phyloP scores from a whole-genome alignment of 192 early-diverging fungal genomes.

The Coemansia sp. region DNA sequence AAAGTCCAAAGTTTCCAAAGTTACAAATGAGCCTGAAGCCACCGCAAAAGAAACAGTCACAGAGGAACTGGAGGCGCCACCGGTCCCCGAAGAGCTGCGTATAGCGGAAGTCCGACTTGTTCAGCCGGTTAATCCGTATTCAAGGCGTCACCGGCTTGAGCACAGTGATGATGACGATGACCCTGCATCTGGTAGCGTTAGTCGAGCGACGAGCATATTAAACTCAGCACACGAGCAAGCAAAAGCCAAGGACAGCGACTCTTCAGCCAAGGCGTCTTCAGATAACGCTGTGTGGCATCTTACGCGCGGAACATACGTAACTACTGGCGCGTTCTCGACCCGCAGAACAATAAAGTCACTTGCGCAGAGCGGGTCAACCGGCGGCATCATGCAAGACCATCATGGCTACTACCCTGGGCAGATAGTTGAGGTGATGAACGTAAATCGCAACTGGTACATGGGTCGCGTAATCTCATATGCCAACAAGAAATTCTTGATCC shows the following conservation, averaged over 20 bases:
- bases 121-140: constrained; percentile 36
- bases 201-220: not conserved
- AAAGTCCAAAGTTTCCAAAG: not conserved
- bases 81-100: constrained; percentile 32
- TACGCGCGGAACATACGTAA: constrained; percentile 39
- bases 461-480: constrained; percentile 47
- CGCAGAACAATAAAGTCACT: constrained; percentile 46
- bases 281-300: constrained; percentile 38
- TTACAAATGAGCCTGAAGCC: not conserved
- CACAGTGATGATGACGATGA: constrained; percentile 7
- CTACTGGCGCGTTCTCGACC: constrained; percentile 51
- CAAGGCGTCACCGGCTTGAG: constrained; percentile 12
- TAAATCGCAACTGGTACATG: constrained; percentile 46
- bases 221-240: not conserved
- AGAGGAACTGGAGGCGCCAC: constrained; percentile 9
- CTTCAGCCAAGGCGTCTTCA: constrained; percentile 1
- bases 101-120: constrained; percentile 31
- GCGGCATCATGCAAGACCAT: constrained; percentile 52
- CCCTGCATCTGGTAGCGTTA: not conserved
- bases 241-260: not conserved
- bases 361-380: constrained; percentile 43
- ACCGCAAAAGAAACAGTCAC: not conserved
- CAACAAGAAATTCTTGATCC: constrained; percentile 43
- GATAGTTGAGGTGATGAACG: constrained; percentile 48
- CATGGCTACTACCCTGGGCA: constrained; percentile 53